These are phyloP conservation scores for Saccharomyces pastorianus DNA, from an alignment of 1,139 yeast genomes.

Conservation along the genomic window DNA sequence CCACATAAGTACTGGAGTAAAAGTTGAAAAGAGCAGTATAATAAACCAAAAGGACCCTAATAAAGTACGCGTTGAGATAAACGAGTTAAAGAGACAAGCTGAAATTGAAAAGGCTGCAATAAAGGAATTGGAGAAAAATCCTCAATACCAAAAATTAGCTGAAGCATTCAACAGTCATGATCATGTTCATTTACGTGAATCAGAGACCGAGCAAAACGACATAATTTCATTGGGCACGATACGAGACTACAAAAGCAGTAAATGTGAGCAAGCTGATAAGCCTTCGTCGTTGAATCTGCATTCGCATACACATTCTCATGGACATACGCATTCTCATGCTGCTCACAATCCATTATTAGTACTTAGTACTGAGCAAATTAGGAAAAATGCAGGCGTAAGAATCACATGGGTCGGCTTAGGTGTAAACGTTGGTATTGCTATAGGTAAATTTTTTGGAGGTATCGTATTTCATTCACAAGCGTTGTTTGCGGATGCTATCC, in stretches of 20 bases:
- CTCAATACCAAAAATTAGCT: conserved; percentile 11
- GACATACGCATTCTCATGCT: conserved; percentile 33
- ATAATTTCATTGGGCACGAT: conserved; percentile 18
- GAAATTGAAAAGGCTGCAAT: conserved; percentile 7
- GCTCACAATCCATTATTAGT: conserved; percentile 29
- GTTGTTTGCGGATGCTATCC: conserved; percentile 85
- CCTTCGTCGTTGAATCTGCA: conserved; percentile 6
- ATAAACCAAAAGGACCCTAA: background rate
- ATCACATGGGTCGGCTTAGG: conserved; percentile 87
- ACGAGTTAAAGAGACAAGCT: background rate
- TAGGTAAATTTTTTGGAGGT: conserved; percentile 83
- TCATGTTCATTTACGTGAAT: conserved; percentile 34
- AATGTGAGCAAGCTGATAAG: background rate
- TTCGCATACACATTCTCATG: conserved; percentile 30
- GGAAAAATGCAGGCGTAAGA: conserved; percentile 74
- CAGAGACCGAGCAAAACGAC: conserved; percentile 35
- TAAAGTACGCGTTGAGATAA: conserved; percentile 1
- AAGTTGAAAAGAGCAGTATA: background rate
- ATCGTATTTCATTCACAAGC: conserved; percentile 90
- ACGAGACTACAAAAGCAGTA: conserved; percentile 1
- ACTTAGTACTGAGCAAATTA: conserved; percentile 35
- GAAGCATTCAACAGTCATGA: conserved; percentile 28
- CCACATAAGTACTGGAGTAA: background rate
- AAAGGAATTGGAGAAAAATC: conserved; percentile 11
- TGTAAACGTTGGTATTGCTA: conserved; percentile 84